phyloP scores from a whole-genome alignment of 345 rosid species.

The Aurinia saxatilis region DNA sequence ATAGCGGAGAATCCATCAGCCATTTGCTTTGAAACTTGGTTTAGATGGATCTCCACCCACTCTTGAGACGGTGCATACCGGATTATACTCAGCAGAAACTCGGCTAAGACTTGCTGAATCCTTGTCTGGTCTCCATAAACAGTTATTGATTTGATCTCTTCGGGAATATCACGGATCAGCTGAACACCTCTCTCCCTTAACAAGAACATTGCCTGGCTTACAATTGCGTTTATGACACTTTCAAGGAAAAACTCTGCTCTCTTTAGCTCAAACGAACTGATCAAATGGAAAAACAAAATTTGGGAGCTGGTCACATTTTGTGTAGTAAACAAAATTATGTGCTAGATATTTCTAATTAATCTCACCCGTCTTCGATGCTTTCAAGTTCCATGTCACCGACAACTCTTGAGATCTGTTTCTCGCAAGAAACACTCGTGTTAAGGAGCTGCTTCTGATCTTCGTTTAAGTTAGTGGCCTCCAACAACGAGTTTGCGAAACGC shows the following conservation, averaged over 20 bases:
- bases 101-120: slow-evolving; percentile 88
- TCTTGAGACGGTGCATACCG: slow-evolving; percentile 74
- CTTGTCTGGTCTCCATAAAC: slow-evolving; percentile 90
- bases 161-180: slow-evolving; percentile 92
- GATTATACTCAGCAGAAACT: slow-evolving; percentile 79
- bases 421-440: slow-evolving; percentile 91
- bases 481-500: slow-evolving; percentile 69
- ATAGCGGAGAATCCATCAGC: slow-evolving; percentile 42
- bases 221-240: slow-evolving; percentile 83
- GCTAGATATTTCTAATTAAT: slow-evolving; percentile 1
- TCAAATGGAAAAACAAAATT: not conserved
- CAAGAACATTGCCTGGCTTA: slow-evolving; percentile 86
- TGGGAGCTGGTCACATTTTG: not conserved
- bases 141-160: slow-evolving; percentile 66
- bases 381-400: slow-evolving; percentile 68
- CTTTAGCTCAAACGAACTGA: slow-evolving; percentile 75
- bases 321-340: not conserved
- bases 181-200: slow-evolving; percentile 76
- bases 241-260: slow-evolving; percentile 73
- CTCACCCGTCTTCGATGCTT: slow-evolving; percentile 82
- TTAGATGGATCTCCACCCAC: slow-evolving; percentile 88
- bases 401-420: slow-evolving; percentile 76
- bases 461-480: slow-evolving; percentile 73
- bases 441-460: slow-evolving; percentile 93
- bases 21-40: slow-evolving; percentile 50